These are phyloP conservation scores for Xylaria bambusicola DNA, from an alignment of 495 filamentous ascomycete genomes.

Conservation along the genomic window DNA sequence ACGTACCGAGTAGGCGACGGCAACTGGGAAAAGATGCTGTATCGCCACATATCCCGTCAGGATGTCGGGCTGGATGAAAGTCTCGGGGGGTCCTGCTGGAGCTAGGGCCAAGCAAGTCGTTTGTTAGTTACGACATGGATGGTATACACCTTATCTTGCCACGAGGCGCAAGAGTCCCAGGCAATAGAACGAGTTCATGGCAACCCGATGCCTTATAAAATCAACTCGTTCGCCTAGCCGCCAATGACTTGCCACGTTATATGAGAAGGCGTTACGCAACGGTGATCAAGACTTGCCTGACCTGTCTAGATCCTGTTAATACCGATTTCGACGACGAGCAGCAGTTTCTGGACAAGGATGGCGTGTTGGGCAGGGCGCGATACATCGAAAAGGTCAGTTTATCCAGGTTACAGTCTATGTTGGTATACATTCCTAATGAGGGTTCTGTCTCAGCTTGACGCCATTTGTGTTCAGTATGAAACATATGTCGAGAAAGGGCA, in stretches of 20 bases:
- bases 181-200: not conserved
- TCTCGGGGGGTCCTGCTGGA: slow-evolving; percentile 61
- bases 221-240: slow-evolving; percentile 41
- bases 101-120: slow-evolving; percentile 57
- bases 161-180: not conserved
- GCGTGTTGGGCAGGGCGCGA: slow-evolving; percentile 49
- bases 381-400: slow-evolving; percentile 47
- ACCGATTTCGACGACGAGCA: slow-evolving; percentile 46
- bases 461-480: not conserved
- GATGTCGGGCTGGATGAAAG: slow-evolving; percentile 45
- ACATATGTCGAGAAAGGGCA: too few relatives aligned
- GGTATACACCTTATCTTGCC: not conserved
- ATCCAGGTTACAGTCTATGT: not conserved
- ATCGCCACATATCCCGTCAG: slow-evolving; percentile 56
- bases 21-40: slow-evolving; percentile 51
- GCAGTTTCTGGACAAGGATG: slow-evolving; percentile 54
- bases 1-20: slow-evolving; percentile 43
- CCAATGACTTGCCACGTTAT: slow-evolving; percentile 34
- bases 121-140: slow-evolving; percentile 31
- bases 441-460: slow-evolving; percentile 1
- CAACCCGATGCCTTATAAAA: not conserved
- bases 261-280: slow-evolving; percentile 53
- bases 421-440: not conserved
- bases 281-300: slow-evolving; percentile 54
- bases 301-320: slow-evolving; percentile 54